Percentiles rank a stretch among this genome's conserved stretches.
Conservation (phyloP, 306 rosid species). For the Mimosa bimucronata region DNA sequence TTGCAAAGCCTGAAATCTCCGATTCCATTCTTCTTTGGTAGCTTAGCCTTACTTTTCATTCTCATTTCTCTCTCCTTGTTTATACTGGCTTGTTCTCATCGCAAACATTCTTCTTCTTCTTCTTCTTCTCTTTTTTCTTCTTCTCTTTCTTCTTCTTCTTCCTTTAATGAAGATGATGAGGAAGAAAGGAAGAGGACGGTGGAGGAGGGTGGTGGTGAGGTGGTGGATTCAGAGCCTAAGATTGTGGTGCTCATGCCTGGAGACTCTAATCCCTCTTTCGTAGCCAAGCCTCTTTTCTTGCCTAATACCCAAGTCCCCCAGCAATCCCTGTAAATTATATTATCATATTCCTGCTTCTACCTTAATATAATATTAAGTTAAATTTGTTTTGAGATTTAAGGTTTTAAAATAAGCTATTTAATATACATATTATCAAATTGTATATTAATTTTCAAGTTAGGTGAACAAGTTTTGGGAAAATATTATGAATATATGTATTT, state of each 20-base stretch:
- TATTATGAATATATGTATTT: too few relatives aligned
- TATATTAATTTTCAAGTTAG: too few relatives aligned
- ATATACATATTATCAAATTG: too few relatives aligned
- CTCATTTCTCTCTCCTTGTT: slow-evolving; percentile 56
- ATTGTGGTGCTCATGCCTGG: slow-evolving; percentile 87
- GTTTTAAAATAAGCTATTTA: too few relatives aligned
- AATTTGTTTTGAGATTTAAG: too few relatives aligned
- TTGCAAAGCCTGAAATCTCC: slow-evolving; percentile 63
- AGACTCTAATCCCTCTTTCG: slow-evolving; percentile 65
- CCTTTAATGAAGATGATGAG: slow-evolving; percentile 23
- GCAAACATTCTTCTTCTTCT: slow-evolving; percentile 9
- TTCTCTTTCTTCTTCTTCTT: slow-evolving; percentile 6
- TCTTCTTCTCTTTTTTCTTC: too few relatives aligned
- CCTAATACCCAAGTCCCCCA: not conserved
- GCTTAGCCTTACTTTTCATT: slow-evolving; percentile 57
- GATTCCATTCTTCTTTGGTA: slow-evolving; percentile 66
- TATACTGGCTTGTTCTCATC: slow-evolving; percentile 58
- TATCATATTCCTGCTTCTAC: too few relatives aligned
- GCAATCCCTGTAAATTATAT: not conserved
- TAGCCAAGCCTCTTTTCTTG: slow-evolving; percentile 58
- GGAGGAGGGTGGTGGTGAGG: not conserved
- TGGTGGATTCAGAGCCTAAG: slow-evolving; percentile 42
- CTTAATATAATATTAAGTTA: too few relatives aligned
- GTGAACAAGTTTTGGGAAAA: too few relatives aligned
- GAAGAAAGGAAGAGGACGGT: slow-evolving; percentile 29